Evolutionary conservation across 176 grass and related monocot species (phyloP).

Genomic region (Rhynchospora tenuis): DNA sequence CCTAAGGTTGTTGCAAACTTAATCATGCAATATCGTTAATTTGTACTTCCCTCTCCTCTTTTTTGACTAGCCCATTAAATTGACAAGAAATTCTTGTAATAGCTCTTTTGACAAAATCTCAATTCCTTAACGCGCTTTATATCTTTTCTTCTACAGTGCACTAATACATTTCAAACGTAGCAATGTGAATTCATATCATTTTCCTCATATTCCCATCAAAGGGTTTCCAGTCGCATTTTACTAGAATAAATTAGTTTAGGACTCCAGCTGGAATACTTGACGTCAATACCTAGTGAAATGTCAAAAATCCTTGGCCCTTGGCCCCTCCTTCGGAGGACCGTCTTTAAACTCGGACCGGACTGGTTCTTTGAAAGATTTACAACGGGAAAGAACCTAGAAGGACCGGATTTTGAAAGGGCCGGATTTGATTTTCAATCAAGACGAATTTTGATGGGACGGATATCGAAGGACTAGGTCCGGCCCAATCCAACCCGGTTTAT

Average conservation of each 20-base stretch:
- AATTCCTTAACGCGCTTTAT: conserved; percentile 16
- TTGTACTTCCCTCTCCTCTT: not conserved
- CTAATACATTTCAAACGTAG: conserved; percentile 13
- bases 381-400: too few relatives aligned
- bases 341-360: too few relatives aligned
- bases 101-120: conserved; percentile 22
- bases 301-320: too few relatives aligned
- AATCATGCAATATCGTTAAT: not conserved
- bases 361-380: too few relatives aligned
- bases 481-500: too few relatives aligned
- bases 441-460: too few relatives aligned
- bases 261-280: not conserved
- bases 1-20: not conserved
- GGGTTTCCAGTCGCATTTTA: not conserved
- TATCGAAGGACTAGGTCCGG: too few relatives aligned
- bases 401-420: too few relatives aligned
- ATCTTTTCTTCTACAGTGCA: conserved; percentile 1
- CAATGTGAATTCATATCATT: conserved; percentile 22
- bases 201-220: conserved; percentile 8
- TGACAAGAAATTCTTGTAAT: not conserved
- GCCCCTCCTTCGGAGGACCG: too few relatives aligned
- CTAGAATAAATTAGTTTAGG: not conserved
- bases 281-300: too few relatives aligned
- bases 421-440: too few relatives aligned
- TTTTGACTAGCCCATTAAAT: conserved; percentile 13